Conservation (phyloP, 202 grass and related monocot species). For the Setaria viridis region DNA sequence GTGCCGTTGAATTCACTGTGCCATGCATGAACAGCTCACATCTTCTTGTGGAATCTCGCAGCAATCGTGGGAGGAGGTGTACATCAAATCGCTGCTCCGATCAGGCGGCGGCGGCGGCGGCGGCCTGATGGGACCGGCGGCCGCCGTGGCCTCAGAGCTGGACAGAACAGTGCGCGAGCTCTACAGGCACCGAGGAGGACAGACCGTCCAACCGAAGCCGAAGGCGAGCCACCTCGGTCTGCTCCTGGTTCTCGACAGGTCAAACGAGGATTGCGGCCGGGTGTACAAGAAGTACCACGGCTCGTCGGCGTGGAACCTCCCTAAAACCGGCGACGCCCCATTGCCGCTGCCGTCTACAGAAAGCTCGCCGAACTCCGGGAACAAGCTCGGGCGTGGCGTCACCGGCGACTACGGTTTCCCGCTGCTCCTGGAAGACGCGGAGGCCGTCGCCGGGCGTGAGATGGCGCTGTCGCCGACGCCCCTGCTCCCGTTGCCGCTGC, state of each 20-base stretch:
- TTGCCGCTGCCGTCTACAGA: neutral
- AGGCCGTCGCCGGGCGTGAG: constrained; percentile 20
- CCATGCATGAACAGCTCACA: neutral
- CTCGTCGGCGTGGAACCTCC: neutral
- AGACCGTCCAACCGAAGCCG: constrained; percentile 35
- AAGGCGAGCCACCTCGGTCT: constrained; percentile 50
- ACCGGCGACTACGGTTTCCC: constrained; percentile 11
- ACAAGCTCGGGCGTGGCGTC: neutral
- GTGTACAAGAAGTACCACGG: neutral
- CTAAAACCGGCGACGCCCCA: neutral
- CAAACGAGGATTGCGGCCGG: neutral
- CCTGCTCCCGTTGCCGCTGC: constrained; percentile 57
- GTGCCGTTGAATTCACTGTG: neutral
- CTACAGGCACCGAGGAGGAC: constrained; percentile 24
- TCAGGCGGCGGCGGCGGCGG: constrained; percentile 22
- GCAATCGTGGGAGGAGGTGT: constrained; percentile 75
- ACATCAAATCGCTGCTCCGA: constrained; percentile 58
- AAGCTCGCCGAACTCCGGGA: neutral
- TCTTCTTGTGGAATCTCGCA: constrained; percentile 37
- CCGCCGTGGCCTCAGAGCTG: constrained; percentile 46
- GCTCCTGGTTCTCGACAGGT: constrained; percentile 52
- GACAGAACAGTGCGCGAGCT: constrained; percentile 46
- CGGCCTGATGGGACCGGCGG: neutral
- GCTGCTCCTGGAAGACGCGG: constrained; percentile 39
- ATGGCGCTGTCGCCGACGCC: constrained; percentile 3